Base-by-base conservation (phyloP, 2,329 filamentous ascomycete genomes). In the Fonsecaea pedrosoi region DNA sequence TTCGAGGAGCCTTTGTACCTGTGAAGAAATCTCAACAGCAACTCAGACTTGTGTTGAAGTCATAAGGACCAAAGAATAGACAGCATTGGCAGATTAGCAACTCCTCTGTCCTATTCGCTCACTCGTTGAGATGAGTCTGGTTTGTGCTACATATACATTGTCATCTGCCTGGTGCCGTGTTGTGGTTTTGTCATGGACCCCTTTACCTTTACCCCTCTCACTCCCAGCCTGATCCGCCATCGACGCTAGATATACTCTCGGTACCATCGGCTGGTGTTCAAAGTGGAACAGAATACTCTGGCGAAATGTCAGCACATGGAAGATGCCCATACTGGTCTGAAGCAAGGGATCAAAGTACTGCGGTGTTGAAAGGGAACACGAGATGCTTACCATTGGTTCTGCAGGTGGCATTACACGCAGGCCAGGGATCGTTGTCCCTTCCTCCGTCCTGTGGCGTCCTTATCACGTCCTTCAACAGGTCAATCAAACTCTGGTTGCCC, bases 341-440 rank as follows among this genome's bases (percentile, higher is more conserved):
- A 18, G 15, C 40, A 18, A 5, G 18, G 25, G 42, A 48, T 10
- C 42, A 42, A 9, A 18, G 8, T 8, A 2, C 7, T 12, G 42
- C 21, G 4, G 25, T 10, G 7, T 4, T 8, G 45, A 8, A 21
- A 45, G 9, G 2, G n/a, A 18, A 10, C 6, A 45, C 12, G 54
- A 56, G 3, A 21, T n/a, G n/a, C 40, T 18, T n/a, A 60, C 58
- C 58, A 6, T 60, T 60, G 13, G 58, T 60, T 37, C 58, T 60
- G 30, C 58, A 60, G 3, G 58, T 60, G 13, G 58, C 58, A 30
- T 60, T 60, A 38, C 58, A 60, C 8, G 58, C 53, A 7, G 58
- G 58, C 58, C 58, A 60, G 1, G 58, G 30, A 37, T 54, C 58
- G 8, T 38, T 38, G 10, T 35, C 32, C 13, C 58, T 50, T 1